phyloP scores from a whole-genome alignment of 2,329 filamentous ascomycete species.

The Ascochyta koolunga region DNA sequence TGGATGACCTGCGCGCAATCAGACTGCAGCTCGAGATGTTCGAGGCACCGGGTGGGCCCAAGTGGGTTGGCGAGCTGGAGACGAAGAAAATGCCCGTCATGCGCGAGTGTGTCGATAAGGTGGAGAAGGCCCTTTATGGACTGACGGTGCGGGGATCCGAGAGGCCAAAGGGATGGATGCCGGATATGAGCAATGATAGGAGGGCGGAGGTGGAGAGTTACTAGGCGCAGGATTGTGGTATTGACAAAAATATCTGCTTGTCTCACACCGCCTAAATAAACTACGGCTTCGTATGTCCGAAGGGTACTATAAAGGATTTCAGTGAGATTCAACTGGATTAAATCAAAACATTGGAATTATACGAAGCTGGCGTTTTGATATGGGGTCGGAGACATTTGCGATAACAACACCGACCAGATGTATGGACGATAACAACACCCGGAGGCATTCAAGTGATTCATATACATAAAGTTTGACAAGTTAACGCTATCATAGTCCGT shows the following conservation, averaged over 20 bases:
- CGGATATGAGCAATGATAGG: constrained; percentile 65
- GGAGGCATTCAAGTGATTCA: constrained; percentile 14
- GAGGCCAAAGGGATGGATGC: constrained; percentile 89
- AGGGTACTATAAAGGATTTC: not conserved
- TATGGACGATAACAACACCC: not conserved
- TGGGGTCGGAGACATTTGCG: not conserved
- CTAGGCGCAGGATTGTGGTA: constrained; percentile 13
- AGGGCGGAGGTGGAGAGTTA: constrained; percentile 52
- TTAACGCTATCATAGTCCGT: constrained; percentile 44
- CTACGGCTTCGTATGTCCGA: not conserved
- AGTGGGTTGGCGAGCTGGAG: constrained; percentile 67
- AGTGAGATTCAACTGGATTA: too few relatives aligned
- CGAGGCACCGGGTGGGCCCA: constrained; percentile 60
- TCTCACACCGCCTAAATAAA: too few relatives aligned
- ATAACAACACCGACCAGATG: not conserved
- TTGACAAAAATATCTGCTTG: not conserved
- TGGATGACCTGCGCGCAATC: constrained; percentile 81
- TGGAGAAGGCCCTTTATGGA: constrained; percentile 88
- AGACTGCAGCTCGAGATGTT: constrained; percentile 78
- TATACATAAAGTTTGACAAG: constrained; percentile 35
- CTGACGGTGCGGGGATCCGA: constrained; percentile 86
- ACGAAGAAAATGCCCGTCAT: constrained; percentile 83
- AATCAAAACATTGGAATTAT: not conserved
- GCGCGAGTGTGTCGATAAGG: constrained; percentile 88
- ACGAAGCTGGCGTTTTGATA: not conserved